These are phyloP conservation scores for Emmonsia crescens DNA, from an alignment of 2,329 filamentous ascomycete genomes.

Conservation along the genomic window DNA sequence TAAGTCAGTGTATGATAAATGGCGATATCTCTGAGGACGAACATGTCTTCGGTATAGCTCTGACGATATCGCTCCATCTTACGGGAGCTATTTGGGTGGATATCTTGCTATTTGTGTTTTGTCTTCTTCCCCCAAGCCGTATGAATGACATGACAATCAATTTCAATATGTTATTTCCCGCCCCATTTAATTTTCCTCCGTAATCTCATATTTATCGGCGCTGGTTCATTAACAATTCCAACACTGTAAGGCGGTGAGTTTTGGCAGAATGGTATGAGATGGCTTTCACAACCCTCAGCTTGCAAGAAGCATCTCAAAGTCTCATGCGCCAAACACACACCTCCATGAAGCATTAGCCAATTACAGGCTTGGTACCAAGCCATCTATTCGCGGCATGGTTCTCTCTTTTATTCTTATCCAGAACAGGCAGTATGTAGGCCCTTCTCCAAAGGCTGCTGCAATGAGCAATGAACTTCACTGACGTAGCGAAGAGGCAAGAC, in stretches of 20 bases:
- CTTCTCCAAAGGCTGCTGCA: slow-evolving; percentile 4
- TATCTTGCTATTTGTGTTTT: background rate
- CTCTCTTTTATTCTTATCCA: slow-evolving; percentile 85
- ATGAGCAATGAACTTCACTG: slow-evolving; percentile 9
- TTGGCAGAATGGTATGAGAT: background rate
- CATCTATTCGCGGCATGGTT: slow-evolving; percentile 37
- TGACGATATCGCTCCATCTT: background rate
- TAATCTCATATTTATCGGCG: background rate
- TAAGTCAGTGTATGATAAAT: background rate
- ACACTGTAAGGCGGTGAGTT: background rate
- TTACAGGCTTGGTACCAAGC: background rate
- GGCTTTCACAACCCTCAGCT: background rate
- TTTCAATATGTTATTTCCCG: too few species aligned
- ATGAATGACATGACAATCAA: too few species aligned
- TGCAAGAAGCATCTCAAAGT: background rate
- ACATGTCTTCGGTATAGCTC: background rate
- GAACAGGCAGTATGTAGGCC: slow-evolving; percentile 62
- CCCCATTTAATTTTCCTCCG: background rate
- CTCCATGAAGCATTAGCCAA: slow-evolving; percentile 3
- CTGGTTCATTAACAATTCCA: background rate
- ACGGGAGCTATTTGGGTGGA: background rate
- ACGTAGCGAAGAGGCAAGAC: slow-evolving; percentile 71
- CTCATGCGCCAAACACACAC: background rate
- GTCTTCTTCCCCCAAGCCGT: too few species aligned
- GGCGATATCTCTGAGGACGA: background rate